Base-by-base conservation (phyloP, 345 rosid genomes). In the Hibiscus mutabilis region DNA sequence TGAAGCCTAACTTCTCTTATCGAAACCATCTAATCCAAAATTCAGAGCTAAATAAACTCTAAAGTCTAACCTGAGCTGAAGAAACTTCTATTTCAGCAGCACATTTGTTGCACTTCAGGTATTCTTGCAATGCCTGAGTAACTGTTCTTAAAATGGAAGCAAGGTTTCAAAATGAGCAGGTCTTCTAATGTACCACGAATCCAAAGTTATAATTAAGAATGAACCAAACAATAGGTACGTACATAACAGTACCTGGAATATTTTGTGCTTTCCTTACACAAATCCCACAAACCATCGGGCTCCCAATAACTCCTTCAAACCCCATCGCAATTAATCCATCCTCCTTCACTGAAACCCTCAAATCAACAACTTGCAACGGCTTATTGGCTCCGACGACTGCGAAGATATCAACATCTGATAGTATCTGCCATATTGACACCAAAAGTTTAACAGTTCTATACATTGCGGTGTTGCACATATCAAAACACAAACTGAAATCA, bases 341-440 rank as follows among this genome's bases (percentile, higher is more conserved):
- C 75, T 79, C 87, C 90, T 79, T 82, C 53, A 95, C 92, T 16
- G 78, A 33, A 60, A 87, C 89, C 82, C 88, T 89, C 31, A 76
- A 75, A 76, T 88, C 90, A 82, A 84, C 92, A 68, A 92, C 79
- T 75, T 88, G n/a, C n/a, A 37, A 37, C 33, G 96, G 97, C 71
- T 62, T 62, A 37, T 62, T 92, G 24, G 93, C 88, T 55, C 97
- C 97, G 73, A 90, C 97, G 56, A 88, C 74, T 7, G 89, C 80
- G 83, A 85, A 95, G 70, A 95, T 82, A 83, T 95, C 99, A 51
- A 95, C 84, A 71, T 95, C 92, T 1, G 97, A 81, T 21, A 92
- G 76, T 16, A 91, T 86, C 99, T 95, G 88, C 79, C 78, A 84
- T 73, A 69, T 74, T 9, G 63, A 59, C 31, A 64, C 55, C 13